Base-by-base conservation (phyloP, 192 early-diverging fungal genomes). In the Funneliformis mosseae region DNA sequence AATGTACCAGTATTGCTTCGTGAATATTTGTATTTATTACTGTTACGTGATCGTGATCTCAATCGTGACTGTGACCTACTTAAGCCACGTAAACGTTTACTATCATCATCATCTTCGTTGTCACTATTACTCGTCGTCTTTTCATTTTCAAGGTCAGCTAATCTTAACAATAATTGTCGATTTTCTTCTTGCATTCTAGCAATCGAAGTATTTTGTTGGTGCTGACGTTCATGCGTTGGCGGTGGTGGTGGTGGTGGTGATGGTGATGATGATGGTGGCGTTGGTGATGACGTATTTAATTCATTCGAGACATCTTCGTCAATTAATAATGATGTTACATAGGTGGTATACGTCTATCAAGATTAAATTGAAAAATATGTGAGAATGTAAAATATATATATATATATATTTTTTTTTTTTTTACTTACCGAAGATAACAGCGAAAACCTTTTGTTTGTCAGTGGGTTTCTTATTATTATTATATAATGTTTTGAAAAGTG, bases 111-210 rank as follows among this genome's bases (percentile, higher is more conserved):
- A 42, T 70, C 68, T 70, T 70, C 39, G 21, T 70, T 70, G 23
- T 70, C 68, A 43, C 68, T 70, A 70, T n/a, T 70, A 70, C 39
- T 42, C 9, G n/a, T 55, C 50, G 18, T 55, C 27, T 28, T 42
- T 60, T 33, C 67, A 78, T 45, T 66, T 55, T 78, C 77, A 23
- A 78, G 39, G 41, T 66, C 27, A 6, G 64, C 21, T 28, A 78
- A 39, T 14, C 38, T 68, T 42, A 28, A 12, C 55, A 78, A 50
- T 66, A 78, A 69, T 69, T 78, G 77, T 68, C 61, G 28, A 55
- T 78, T 78, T 63, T 78, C 77, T 69, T 78, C 77, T 68, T 78
- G 25, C 64, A 78, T 78, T 41, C 77, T 41, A 46, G 67, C 77
- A 50, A 78, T 41, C 7, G 62, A 39, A 0, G 61, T 69, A 48